Conservation (phyloP, 495 filamentous ascomycete species). For the Thozetella sp. region DNA sequence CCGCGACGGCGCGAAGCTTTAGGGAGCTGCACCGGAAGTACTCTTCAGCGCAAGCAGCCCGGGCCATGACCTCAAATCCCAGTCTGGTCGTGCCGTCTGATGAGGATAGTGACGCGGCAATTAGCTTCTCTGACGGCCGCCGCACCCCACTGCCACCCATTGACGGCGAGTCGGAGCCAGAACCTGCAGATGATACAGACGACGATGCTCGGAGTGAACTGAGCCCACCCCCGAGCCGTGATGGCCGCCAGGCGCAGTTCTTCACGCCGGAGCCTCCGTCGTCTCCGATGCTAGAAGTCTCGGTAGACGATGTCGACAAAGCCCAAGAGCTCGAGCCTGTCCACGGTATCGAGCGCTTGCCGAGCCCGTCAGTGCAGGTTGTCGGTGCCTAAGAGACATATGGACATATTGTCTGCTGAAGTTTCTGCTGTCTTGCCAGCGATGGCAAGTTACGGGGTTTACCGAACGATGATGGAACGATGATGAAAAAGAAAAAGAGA, state of each 20-base stretch:
- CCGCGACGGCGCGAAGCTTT: conserved; percentile 57
- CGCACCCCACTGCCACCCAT: conserved; percentile 54
- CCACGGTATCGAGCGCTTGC: conserved; percentile 28
- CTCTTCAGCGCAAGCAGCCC: conserved; percentile 41
- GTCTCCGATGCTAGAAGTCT: conserved; percentile 25
- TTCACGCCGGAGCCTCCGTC: conserved; percentile 44
- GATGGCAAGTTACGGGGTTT: too few relatives aligned
- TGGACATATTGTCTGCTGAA: neutral
- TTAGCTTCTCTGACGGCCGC: conserved; percentile 57
- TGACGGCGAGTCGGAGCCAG: conserved; percentile 37
- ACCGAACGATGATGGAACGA: too few relatives aligned
- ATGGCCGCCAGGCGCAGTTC: conserved; percentile 34
- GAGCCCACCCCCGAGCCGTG: conserved; percentile 24
- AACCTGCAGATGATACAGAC: conserved; percentile 13
- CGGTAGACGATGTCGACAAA: conserved; percentile 14
- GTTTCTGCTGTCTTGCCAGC: neutral
- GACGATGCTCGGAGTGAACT: conserved; percentile 3
- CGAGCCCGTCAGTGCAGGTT: conserved; percentile 37
- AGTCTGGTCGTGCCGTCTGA: conserved; percentile 46
- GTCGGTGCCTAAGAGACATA: conserved; percentile 31
- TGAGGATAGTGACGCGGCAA: conserved; percentile 57
- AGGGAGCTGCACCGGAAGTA: conserved; percentile 53
- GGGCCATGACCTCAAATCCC: conserved; percentile 14
- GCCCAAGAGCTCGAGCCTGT: conserved; percentile 14
- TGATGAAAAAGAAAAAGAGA: too few relatives aligned